Base-by-base conservation (phyloP, 371 early-diverging fungal species). In the Fennellomyces sp. region DNA sequence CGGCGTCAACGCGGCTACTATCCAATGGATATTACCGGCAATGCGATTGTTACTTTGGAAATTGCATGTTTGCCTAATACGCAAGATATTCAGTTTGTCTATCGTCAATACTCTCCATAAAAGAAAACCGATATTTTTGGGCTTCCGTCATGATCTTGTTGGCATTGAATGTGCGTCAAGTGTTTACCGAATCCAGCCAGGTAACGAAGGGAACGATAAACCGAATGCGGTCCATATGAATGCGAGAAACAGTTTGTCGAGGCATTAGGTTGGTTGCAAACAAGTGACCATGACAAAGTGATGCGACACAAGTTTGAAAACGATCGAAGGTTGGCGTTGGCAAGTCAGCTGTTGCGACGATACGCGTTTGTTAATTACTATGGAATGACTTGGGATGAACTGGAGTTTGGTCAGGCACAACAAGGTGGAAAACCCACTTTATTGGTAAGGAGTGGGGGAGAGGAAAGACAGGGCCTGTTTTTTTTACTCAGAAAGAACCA, bases 301-400 rank as follows among this genome's bases (percentile, higher is more conserved):
- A 23, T 60, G 15, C 63, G 80, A 19, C 76, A 48, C 61, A 76
- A 72, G 31, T 70, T 66, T 38, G 66, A 63, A 8, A 49, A 51
- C 11, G 80, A 79, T 61, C 54, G 55, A 11, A 63, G 66, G n/a
- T 47, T 72, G 25, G 72, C 80, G 0, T 56, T 79, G 36, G 74
- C 57, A 8, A 72, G 69, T 35, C 53, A 60, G 19, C 52, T 79
- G 5, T 49, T 79, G 27, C 61, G 74, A n/a, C 60, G 80, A 31
- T 64, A 76, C 36, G 70, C 63, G 17, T 72, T 73, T 53, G 66
- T 59, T 3, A 35, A 60, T 5, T 38, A 59, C n/a, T 54, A 69
- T 15, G 56, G 66, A 12, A 33, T 49, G 35, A 21, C 48, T 3
- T 30, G 41, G 54, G 12, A 27, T 19, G 47, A 38, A 3, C 7